Evolutionary conservation across 345 rosid genomes (phyloP).

Genomic region (Salix dunnii): DNA sequence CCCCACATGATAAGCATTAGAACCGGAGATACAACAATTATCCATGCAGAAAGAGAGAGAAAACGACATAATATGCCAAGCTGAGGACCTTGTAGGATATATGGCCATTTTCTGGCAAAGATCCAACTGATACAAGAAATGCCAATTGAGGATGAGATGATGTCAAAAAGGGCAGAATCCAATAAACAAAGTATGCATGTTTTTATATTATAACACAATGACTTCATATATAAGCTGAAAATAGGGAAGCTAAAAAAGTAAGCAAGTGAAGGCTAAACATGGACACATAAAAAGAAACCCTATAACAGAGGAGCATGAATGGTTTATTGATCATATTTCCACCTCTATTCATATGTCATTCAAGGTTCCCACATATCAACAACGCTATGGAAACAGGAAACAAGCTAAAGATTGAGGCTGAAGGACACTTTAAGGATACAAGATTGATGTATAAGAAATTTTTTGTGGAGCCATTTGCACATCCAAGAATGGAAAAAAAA

Average conservation of each 20-base stretch:
- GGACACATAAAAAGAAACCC: not conserved
- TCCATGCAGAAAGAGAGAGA: slow-evolving; percentile 73
- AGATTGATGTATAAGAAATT: not conserved
- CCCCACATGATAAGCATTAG: slow-evolving; percentile 84
- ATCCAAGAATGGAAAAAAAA: not conserved
- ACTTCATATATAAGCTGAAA: not conserved
- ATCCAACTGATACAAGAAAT: slow-evolving; percentile 74
- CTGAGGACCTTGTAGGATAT: slow-evolving; percentile 80
- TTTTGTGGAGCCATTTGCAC: not conserved
- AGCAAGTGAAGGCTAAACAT: not conserved
- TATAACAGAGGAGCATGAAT: not conserved
- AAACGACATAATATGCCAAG: slow-evolving; percentile 67
- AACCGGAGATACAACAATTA: slow-evolving; percentile 78
- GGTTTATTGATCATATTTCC: not conserved
- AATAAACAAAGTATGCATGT: not conserved
- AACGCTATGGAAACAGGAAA: not conserved
- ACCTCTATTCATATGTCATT: not conserved
- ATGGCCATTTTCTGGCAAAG: slow-evolving; percentile 95
- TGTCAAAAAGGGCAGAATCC: not conserved
- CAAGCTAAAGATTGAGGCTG: not conserved
- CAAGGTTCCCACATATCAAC: not conserved
- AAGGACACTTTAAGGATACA: not conserved
- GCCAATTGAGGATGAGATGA: not conserved
- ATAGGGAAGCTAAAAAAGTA: not conserved
- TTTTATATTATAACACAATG: not conserved